Conservation (phyloP, 257 asterid genomes). For the Prunella vulgaris region DNA sequence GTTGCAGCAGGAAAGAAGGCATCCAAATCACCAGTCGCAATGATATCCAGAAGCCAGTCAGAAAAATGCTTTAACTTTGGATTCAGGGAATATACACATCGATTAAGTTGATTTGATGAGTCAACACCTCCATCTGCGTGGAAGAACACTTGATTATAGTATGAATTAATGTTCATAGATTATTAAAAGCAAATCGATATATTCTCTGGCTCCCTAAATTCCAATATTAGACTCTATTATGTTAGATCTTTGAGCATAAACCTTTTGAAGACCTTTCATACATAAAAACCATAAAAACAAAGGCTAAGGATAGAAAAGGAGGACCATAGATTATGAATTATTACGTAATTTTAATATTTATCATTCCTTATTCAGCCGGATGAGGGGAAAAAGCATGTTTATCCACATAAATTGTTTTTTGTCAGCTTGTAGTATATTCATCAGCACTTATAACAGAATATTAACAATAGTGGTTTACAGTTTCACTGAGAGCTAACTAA, state of each 20-base stretch:
- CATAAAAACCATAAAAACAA: no score
- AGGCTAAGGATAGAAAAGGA: no score
- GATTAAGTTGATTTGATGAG: slow-evolving; percentile 36
- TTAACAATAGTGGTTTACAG: no score
- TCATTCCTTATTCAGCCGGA: no score
- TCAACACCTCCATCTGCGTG: slow-evolving; percentile 45
- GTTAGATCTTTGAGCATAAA: neutral
- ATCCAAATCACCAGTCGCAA: slow-evolving; percentile 88
- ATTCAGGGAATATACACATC: slow-evolving; percentile 63
- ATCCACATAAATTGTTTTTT: no score
- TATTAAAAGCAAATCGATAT: neutral
- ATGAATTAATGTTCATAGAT: neutral
- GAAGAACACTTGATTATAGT: slow-evolving; percentile 6
- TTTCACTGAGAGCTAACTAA: no score
- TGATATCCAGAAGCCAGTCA: slow-evolving; percentile 82
- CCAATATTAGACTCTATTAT: neutral
- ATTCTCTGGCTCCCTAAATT: neutral
- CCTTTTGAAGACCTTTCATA: no score
- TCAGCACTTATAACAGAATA: no score
- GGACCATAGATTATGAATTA: no score
- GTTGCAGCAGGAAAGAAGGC: slow-evolving; percentile 92
- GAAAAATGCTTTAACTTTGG: slow-evolving; percentile 76
- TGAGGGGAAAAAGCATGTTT: no score
- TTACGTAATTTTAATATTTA: no score
- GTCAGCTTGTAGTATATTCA: no score